Evolutionary conservation across 495 filamentous ascomycete species (phyloP), one percentile per base, ranked within the genome.

Genomic region (Massariosphaeria phaeospora): DNA sequence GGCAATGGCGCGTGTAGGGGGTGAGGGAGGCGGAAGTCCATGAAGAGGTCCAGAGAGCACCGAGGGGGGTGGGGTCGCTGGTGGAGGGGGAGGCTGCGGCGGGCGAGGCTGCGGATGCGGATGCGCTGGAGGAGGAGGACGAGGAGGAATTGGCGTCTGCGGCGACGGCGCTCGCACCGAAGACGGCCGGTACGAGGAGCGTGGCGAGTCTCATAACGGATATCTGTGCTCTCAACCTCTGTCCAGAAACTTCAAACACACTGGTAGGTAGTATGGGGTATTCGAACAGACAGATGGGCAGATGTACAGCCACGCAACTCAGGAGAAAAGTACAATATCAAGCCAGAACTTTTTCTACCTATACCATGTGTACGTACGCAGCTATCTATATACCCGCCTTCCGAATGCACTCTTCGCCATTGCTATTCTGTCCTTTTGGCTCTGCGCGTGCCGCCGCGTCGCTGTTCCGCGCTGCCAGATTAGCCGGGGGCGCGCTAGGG

Each of bases 401-500:
- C 55, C 33, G 31, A 24, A 48, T 47, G 33, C 11, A 17, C 30
- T 55, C 21, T 24, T 27, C 9, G 13, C 42, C 50, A 26, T 15
- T 57, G 44, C 35, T n/a, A n/a, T 3, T 53, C 42, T 59, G 39
- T 54, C 49, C 48, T 59, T 48, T 45, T 48, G n/a, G n/a, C 30
- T 8, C 12, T 13, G 38, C 24, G 30, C 21, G 38, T 26, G 34
- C 12, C 24, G 39, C 30, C 56, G 56, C 56, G 18, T 25, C 18
- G 26, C 26, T 59, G 48, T 59, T 54, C 56, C 56, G 56, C 34
- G n/a, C 13, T 53, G 35, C 56, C 56, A 59, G 36, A 59, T 58
- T 59, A 53, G 20, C 47, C 36, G 55, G 55, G 47, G 40, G 13
- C 34, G 11, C 36, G 34, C 20, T 21, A 20, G 18, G 17, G 9